Percentiles rank a stretch among this genome's conserved stretches.
phyloP scores from a whole-genome alignment of 1,284 basidiomycete genomes.

The Heterobasidion annosum region DNA sequence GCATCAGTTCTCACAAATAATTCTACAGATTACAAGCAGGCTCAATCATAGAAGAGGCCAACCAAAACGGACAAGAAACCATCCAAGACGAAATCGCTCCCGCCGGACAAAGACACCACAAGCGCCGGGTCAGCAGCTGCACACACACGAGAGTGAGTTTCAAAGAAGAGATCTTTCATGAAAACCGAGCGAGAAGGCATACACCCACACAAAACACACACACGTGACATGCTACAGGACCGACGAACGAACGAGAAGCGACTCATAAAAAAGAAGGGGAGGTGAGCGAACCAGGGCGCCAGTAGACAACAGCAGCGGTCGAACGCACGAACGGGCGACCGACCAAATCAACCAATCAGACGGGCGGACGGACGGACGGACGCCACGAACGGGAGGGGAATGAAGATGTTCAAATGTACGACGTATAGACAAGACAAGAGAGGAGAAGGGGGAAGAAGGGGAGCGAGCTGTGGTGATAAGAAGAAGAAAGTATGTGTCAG shows the following conservation, averaged over 20 bases:
- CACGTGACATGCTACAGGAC: conserved; percentile 23
- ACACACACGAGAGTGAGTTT: background rate
- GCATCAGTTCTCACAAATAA: no score
- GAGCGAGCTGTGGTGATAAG: conserved; percentile 3
- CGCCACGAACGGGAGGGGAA: conserved; percentile 1
- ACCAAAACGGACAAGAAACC: no score
- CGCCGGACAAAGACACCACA: no score
- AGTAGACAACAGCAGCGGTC: conserved; percentile 17
- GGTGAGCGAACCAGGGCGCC: no score
- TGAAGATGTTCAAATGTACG: conserved; percentile 5
- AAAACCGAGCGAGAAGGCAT: conserved; percentile 16
- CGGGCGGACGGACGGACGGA: background rate
- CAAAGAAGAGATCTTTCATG: background rate
- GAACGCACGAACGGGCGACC: conserved; percentile 15
- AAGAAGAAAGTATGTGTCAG: conserved; percentile 6
- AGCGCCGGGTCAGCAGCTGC: background rate
- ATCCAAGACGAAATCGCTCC: no score
- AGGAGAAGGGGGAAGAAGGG: no score
- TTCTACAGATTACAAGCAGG: no score
- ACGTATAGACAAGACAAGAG: background rate
- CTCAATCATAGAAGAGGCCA: no score
- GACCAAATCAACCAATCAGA: no score
- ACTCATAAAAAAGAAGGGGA: conserved; percentile 15
- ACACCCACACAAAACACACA: conserved; percentile 18
- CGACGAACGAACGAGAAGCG: conserved; percentile 22